phyloP scores from a whole-genome alignment of 1,284 basidiomycete species.

The Ganoderma boninense region DNA sequence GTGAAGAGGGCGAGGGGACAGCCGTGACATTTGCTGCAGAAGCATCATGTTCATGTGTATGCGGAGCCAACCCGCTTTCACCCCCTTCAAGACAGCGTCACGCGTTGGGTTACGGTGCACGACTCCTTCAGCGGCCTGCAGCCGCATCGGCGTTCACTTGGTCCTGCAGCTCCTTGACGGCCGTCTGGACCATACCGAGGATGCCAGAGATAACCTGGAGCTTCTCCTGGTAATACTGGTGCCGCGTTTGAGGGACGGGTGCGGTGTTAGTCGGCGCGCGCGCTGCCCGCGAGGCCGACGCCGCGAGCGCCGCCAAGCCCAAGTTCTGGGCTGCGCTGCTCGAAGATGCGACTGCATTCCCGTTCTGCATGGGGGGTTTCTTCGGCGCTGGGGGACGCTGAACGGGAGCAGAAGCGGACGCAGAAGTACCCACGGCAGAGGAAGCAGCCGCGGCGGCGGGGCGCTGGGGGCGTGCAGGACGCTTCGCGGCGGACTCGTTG shows the following conservation, averaged over 20 bases:
- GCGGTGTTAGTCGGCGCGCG: constrained; percentile 25
- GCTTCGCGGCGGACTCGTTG: constrained; percentile 27
- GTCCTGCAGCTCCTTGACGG: constrained; percentile 34
- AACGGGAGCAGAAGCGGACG: constrained; percentile 26
- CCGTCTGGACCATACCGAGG: constrained; percentile 32
- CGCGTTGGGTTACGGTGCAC: neutral
- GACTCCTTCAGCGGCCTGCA: constrained; percentile 19
- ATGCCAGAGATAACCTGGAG: constrained; percentile 33
- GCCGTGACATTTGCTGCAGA: constrained; percentile 1
- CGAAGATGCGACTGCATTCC: constrained; percentile 22
- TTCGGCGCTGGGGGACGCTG: constrained; percentile 24
- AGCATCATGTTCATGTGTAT: neutral
- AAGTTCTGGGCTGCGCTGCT: constrained; percentile 19
- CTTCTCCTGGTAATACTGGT: constrained; percentile 30
- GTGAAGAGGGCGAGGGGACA: neutral
- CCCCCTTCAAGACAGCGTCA: neutral
- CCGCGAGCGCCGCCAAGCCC: constrained; percentile 30
- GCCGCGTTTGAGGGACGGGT: constrained; percentile 16
- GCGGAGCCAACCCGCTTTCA: neutral
- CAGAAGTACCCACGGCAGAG: constrained; percentile 27
- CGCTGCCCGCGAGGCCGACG: constrained; percentile 30
- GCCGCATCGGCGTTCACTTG: constrained; percentile 26
- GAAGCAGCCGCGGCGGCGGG: constrained; percentile 23
- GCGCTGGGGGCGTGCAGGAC: constrained; percentile 28
- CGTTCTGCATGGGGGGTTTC: constrained; percentile 30